These are phyloP conservation scores for Cordyceps pruinosa DNA, from an alignment of 2,329 filamentous ascomycete species.

Conservation along the genomic window DNA sequence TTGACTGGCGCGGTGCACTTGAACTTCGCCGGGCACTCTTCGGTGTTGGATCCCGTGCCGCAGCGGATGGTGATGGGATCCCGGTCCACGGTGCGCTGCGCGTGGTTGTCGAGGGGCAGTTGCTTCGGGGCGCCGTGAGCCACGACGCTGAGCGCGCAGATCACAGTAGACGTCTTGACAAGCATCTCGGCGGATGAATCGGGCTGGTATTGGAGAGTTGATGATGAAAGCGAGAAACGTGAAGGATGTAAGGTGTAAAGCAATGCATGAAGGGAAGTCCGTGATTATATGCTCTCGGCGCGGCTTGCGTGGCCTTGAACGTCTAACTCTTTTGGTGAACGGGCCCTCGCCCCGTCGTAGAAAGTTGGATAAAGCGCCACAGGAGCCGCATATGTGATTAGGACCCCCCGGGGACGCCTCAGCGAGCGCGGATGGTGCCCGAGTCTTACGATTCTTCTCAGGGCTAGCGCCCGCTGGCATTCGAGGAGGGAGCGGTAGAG, in stretches of 20 bases:
- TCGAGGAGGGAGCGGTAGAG: too few species aligned
- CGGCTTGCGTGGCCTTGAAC: not conserved
- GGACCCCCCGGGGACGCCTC: not conserved
- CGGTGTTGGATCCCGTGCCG: slow-evolving; percentile 10
- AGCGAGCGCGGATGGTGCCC: not conserved
- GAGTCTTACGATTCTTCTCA: not conserved
- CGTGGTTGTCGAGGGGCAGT: not conserved
- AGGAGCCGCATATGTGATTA: not conserved
- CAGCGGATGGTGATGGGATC: slow-evolving; percentile 11
- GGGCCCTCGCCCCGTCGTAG: not conserved
- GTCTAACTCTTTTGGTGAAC: not conserved
- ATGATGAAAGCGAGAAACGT: not conserved
- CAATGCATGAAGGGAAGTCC: not conserved
- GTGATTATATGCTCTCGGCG: not conserved
- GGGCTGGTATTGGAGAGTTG: not conserved
- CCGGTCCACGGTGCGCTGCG: not conserved
- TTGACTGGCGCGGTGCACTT: slow-evolving; percentile 10
- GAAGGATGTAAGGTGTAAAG: not conserved
- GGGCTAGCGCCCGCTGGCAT: not conserved
- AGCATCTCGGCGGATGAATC: not conserved
- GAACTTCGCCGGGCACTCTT: slow-evolving; percentile 1
- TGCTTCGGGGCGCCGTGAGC: slow-evolving; percentile 1
- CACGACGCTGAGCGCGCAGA: not conserved
- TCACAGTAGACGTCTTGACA: not conserved
- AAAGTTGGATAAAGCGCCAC: slow-evolving; percentile 3